Percentiles rank a stretch among this genome's conserved stretches.
Evolutionary conservation across 257 asterid species (phyloP).

Genomic region (Cynanchum wilfordii): DNA sequence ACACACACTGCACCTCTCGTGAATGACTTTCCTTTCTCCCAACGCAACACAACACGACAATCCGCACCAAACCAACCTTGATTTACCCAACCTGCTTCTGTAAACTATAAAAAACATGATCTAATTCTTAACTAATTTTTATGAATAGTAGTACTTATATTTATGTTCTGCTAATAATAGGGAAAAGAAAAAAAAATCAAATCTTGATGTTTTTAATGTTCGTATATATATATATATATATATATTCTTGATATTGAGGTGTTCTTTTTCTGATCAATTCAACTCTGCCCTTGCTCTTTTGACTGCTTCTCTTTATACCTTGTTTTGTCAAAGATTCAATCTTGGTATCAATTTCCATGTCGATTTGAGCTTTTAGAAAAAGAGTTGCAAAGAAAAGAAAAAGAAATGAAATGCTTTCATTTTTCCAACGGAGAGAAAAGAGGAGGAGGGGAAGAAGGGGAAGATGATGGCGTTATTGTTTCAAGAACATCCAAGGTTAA

Average conservation of each 20-base stretch:
- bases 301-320: background rate
- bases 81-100: background rate
- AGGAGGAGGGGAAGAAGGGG: conserved; percentile 31
- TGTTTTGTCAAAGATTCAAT: background rate
- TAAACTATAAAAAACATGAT: background rate
- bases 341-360: conserved; percentile 1
- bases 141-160: background rate
- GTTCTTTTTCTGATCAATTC: conserved; percentile 10
- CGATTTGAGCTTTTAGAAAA: background rate
- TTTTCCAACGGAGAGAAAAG: conserved; percentile 50
- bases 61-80: background rate
- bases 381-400: background rate
- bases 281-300: conserved; percentile 2
- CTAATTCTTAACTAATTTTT: background rate
- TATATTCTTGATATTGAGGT: background rate
- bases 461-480: conserved; percentile 33
- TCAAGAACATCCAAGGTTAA: conserved; percentile 49
- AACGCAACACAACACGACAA: conserved; percentile 7
- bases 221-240: background rate
- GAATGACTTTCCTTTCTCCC: conserved; percentile 9
- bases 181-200: background rate
- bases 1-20: background rate
- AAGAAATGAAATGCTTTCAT: conserved; percentile 78
- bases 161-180: background rate
- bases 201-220: background rate